Conservation (phyloP, 1,139 yeast species). For the Lodderomyces pseudojiufengensis region DNA sequence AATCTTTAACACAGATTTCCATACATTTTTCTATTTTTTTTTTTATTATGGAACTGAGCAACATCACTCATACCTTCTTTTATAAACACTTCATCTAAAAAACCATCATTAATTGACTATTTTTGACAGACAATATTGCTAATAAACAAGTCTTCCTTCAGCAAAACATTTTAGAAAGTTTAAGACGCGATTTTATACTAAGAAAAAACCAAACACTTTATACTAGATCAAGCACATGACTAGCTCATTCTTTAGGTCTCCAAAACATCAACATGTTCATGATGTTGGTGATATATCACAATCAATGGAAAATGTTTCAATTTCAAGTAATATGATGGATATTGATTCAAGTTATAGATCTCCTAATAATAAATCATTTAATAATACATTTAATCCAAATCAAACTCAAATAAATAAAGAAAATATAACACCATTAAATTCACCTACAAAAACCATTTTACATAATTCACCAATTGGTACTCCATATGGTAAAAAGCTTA, state of each 20-base stretch:
- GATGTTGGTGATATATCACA: slow-evolving; percentile 35
- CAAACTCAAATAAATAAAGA: slow-evolving; percentile 35
- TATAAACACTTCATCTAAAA: too few species aligned
- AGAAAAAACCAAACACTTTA: too few species aligned
- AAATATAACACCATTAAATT: slow-evolving; percentile 41
- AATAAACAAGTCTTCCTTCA: too few species aligned
- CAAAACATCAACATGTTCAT: slow-evolving; percentile 19
- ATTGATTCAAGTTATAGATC: slow-evolving; percentile 32
- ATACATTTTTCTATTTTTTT: too few species aligned
- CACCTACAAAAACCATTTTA: slow-evolving; percentile 40
- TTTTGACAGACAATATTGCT: too few species aligned
- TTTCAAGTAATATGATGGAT: slow-evolving; percentile 43
- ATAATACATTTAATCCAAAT: not conserved
- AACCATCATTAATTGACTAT: too few species aligned
- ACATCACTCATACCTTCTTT: too few species aligned
- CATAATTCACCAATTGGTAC: slow-evolving; percentile 28
- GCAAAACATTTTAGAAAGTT: too few species aligned
- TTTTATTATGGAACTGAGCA: too few species aligned
- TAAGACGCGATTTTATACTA: too few species aligned
- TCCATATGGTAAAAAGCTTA: slow-evolving; percentile 9
- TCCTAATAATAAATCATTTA: slow-evolving; percentile 8
- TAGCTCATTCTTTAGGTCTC: slow-evolving; percentile 23
- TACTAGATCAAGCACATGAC: too few species aligned
- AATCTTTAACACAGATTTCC: too few species aligned
- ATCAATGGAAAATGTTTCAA: slow-evolving; percentile 45